Evolutionary conservation across 2,329 filamentous ascomycete species (phyloP).

Genomic region (Chrysoporthe deuterocubensis): DNA sequence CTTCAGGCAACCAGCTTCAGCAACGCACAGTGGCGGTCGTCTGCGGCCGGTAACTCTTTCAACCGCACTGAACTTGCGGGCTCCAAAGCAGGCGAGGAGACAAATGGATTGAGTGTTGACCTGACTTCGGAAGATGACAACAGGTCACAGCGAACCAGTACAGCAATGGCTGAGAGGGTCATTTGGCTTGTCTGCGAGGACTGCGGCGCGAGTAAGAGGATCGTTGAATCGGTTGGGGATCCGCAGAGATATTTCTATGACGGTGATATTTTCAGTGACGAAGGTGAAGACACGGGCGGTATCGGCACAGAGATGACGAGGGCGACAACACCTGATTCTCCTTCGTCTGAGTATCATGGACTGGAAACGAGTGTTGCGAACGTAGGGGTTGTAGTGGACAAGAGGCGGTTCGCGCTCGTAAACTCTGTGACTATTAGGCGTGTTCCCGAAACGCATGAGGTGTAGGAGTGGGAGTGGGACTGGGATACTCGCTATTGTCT

Average conservation of each 20-base stretch:
- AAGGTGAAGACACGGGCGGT: neutral
- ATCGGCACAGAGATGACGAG: neutral
- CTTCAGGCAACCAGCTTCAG: constrained; percentile 1
- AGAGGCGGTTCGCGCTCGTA: constrained; percentile 1
- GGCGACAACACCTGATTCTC: neutral
- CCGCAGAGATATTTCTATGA: constrained; percentile 13
- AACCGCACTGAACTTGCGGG: neutral
- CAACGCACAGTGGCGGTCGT: constrained; percentile 4
- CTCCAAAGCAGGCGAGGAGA: neutral
- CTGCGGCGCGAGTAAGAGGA: constrained; percentile 15
- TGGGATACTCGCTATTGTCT: neutral
- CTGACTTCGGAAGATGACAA: constrained; percentile 3
- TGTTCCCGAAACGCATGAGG: neutral
- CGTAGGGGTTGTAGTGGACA: constrained; percentile 1
- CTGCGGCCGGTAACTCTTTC: neutral
- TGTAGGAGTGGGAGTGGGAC: neutral
- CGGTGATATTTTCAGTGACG: neutral
- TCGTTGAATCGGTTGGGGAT: constrained; percentile 7
- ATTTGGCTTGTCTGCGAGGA: constrained; percentile 18
- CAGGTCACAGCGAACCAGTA: neutral
- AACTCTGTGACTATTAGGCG: neutral
- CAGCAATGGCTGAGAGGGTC: constrained; percentile 13
- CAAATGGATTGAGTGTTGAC: neutral
- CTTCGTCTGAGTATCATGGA: neutral
- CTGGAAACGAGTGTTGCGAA: neutral